phyloP scores from a whole-genome alignment of 257 asterid species.

The Solanum acaule region DNA sequence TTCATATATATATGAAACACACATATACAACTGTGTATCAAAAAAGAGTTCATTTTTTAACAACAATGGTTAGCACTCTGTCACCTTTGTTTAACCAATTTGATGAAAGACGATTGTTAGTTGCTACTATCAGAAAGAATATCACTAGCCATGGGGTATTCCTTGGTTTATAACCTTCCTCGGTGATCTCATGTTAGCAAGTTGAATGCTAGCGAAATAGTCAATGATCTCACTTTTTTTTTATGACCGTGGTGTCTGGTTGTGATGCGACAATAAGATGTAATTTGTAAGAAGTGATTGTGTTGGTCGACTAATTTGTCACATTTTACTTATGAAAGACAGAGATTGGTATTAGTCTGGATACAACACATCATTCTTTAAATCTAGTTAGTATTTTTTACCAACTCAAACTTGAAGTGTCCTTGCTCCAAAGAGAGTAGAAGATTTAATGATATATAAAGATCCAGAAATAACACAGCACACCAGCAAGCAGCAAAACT shows the following conservation, averaged over 20 bases:
- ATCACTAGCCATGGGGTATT: neutral
- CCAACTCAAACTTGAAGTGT: neutral
- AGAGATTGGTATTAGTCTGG: neutral
- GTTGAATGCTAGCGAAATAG: neutral
- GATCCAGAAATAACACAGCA: neutral
- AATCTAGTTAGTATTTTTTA: neutral
- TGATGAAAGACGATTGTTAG: neutral
- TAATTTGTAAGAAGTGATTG: neutral
- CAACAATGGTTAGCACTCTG: neutral
- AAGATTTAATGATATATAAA: neutral
- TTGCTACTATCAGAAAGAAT: neutral
- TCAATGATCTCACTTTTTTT: neutral
- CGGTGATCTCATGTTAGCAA: neutral
- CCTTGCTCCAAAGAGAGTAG: neutral
- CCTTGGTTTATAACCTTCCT: neutral
- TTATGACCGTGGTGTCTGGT: neutral
- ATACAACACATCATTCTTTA: neutral
- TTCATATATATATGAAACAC: neutral
- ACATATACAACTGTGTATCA: neutral
- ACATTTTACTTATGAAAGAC: neutral
- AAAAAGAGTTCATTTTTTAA: neutral
- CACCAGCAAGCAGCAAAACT: neutral
- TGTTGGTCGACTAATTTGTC: neutral
- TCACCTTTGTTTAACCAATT: neutral
- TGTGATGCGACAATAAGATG: neutral